phyloP scores from a whole-genome alignment of 441 rosid genomes.

The Populus hybrid region DNA sequence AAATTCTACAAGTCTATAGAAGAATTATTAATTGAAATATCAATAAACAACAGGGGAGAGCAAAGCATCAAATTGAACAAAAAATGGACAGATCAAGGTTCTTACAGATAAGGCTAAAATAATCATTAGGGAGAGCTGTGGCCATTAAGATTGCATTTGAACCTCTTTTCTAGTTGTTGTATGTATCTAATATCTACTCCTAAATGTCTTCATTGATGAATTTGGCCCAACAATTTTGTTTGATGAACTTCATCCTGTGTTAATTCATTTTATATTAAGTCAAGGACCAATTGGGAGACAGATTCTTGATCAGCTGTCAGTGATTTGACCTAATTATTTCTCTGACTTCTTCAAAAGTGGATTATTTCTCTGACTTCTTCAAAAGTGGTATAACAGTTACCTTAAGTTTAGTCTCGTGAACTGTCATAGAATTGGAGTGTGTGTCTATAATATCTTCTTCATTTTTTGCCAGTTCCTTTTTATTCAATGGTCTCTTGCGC shows the following conservation, averaged over 20 bases:
- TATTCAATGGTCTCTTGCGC: slow-evolving; percentile 95
- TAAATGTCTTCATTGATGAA: not conserved
- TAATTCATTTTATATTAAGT: not conserved
- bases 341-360: not conserved
- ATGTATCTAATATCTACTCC: not conserved
- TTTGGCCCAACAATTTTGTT: not conserved
- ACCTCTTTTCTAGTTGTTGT: not conserved
- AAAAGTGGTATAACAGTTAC: slow-evolving; percentile 26
- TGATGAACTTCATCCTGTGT: not conserved
- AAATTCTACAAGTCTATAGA: not conserved
- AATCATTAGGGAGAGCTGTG: not conserved
- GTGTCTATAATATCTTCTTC: slow-evolving; percentile 96
- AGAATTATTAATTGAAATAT: not conserved
- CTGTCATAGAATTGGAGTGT: slow-evolving; percentile 65
- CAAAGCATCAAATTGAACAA: not conserved
- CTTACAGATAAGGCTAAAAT: not conserved
- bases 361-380: not conserved
- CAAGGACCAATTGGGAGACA: not conserved
- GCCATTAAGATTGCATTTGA: not conserved
- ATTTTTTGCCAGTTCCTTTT: slow-evolving; percentile 85
- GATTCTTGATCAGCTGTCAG: not conserved
- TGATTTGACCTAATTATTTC: not conserved
- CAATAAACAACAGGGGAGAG: slow-evolving; percentile 11
- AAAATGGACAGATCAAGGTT: not conserved
- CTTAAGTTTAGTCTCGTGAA: slow-evolving; percentile 96